A percentile compares a stretch with the other conserved stretches of the same genome.
These are phyloP conservation scores for Leccinum rimulosum DNA, from an alignment of 768 basidiomycete genomes.

Conservation along the genomic window DNA sequence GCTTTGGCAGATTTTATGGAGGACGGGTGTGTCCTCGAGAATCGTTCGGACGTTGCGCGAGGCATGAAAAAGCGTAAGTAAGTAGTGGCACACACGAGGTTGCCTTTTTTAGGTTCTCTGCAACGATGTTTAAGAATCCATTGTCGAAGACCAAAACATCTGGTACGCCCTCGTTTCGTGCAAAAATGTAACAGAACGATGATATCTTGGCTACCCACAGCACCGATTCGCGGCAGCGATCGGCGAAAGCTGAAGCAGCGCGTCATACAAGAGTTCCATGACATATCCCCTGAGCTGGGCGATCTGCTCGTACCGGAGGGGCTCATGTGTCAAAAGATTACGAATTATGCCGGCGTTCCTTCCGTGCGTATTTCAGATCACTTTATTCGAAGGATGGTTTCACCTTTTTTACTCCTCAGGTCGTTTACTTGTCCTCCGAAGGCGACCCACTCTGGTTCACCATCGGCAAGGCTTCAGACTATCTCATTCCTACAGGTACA, in stretches of 20 bases:
- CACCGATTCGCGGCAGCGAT: constrained; percentile 72
- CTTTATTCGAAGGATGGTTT: not conserved
- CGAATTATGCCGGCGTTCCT: constrained; percentile 58
- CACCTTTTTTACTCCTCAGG: constrained; percentile 35
- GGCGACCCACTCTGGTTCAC: constrained; percentile 82
- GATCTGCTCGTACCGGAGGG: constrained; percentile 75
- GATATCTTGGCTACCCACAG: constrained; percentile 23
- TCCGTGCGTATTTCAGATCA: constrained; percentile 43
- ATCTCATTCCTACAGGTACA: constrained; percentile 69
- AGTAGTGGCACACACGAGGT: not conserved
- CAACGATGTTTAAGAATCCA: constrained; percentile 77
- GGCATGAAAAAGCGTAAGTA: constrained; percentile 66
- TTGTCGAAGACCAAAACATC: constrained; percentile 67
- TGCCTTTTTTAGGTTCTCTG: constrained; percentile 20
- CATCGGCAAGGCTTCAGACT: constrained; percentile 62
- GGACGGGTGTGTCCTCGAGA: constrained; percentile 65
- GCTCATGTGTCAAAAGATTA: constrained; percentile 64
- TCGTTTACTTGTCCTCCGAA: constrained; percentile 58
- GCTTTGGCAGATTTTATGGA: constrained; percentile 43
- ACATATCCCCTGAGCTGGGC: constrained; percentile 52
- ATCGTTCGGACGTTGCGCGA: constrained; percentile 72
- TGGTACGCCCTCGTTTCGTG: constrained; percentile 27
- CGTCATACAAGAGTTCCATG: constrained; percentile 43
- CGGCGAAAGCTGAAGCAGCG: constrained; percentile 68
- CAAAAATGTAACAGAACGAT: not conserved